A percentile compares a stretch with the other conserved stretches of the same genome.
Conservation (phyloP, 495 filamentous ascomycete species). For the Astrocystis sublimbata region DNA sequence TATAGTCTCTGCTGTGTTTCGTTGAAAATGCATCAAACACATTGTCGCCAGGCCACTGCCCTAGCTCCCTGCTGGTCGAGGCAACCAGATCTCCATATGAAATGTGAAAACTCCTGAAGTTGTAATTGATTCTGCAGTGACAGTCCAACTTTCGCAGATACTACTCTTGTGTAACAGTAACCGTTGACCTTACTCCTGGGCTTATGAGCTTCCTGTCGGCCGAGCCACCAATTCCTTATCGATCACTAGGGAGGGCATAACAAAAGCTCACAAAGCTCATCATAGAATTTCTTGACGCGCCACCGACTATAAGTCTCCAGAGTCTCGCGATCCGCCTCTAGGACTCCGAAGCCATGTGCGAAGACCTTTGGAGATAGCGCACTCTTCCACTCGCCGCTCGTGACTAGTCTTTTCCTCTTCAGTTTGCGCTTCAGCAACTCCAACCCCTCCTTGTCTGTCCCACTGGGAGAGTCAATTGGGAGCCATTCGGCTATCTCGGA, state of each 20-base stretch:
- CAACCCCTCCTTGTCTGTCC: neutral
- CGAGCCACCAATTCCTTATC: neutral
- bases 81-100: too few relatives aligned
- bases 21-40: too few relatives aligned
- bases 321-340: neutral
- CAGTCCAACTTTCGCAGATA: too few relatives aligned
- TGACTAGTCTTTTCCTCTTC: neutral
- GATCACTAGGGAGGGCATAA: neutral
- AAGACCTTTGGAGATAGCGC: neutral
- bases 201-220: too few relatives aligned
- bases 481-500: constrained; percentile 6
- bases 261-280: neutral
- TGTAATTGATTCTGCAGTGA: too few relatives aligned
- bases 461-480: neutral
- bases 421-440: neutral
- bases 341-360: neutral
- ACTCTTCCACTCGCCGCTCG: neutral
- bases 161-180: too few relatives aligned
- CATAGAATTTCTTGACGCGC: constrained; percentile 2
- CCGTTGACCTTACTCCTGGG: too few relatives aligned
- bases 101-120: too few relatives aligned
- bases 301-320: neutral
- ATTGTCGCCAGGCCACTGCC: too few relatives aligned
- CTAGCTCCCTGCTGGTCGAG: too few relatives aligned
- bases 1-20: too few relatives aligned